These are phyloP conservation scores for Tephrocybe sp. DNA, from an alignment of 768 basidiomycete species.

Conservation along the genomic window DNA sequence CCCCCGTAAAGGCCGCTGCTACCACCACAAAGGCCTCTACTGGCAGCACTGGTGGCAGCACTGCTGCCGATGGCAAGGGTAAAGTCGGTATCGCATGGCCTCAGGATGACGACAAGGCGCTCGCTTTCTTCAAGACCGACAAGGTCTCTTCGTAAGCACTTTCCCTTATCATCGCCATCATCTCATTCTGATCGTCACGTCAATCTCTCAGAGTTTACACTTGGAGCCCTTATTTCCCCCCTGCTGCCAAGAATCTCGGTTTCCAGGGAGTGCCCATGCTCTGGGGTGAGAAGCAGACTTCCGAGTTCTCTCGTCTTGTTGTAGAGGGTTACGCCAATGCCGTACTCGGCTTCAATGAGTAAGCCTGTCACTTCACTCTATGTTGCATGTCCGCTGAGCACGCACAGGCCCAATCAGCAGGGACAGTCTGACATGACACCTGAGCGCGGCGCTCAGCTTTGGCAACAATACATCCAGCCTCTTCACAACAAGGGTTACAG, in stretches of 20 bases:
- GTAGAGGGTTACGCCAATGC: conserved; percentile 48
- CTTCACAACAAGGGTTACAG: conserved; percentile 54
- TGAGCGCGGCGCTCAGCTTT: conserved; percentile 48
- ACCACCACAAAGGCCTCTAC: conserved; percentile 10
- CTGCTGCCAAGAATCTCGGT: conserved; percentile 41
- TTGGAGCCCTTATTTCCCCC: conserved; percentile 61
- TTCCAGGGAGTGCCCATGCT: conserved; percentile 64
- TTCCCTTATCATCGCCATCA: neutral
- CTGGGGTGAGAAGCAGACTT: conserved; percentile 59
- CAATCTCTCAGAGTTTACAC: conserved; percentile 48
- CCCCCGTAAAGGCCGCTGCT: conserved; percentile 17
- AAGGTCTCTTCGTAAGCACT: conserved; percentile 41
- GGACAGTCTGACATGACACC: conserved; percentile 65
- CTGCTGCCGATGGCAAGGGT: conserved; percentile 22
- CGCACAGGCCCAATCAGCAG: conserved; percentile 62
- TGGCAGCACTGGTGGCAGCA: conserved; percentile 4
- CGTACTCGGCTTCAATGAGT: conserved; percentile 79
- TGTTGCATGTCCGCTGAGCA: neutral
- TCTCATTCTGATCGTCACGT: neutral
- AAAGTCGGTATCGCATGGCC: conserved; percentile 75
- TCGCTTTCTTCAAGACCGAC: conserved; percentile 50
- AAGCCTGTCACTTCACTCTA: conserved; percentile 17
- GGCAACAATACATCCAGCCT: conserved; percentile 62
- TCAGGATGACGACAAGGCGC: conserved; percentile 46
- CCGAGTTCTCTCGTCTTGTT: conserved; percentile 47